Conservation (phyloP, 768 basidiomycete genomes). For the Leccinum variicolor region DNA sequence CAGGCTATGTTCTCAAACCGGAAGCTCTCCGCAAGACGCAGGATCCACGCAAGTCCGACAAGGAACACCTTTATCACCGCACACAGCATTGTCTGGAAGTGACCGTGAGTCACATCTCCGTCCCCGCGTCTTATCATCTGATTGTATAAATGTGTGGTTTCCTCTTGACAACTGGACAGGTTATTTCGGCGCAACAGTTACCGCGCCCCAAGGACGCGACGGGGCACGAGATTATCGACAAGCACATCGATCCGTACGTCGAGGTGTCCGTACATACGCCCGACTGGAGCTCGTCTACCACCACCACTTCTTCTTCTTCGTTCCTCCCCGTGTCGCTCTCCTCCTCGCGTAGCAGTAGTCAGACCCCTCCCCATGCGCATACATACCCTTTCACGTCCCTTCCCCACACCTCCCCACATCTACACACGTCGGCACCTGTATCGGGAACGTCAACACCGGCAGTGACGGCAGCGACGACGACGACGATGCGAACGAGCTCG, state of each 20-base stretch:
- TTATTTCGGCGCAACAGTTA: conserved; percentile 90
- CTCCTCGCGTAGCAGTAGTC: background rate
- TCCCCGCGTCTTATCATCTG: background rate
- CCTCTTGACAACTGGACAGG: conserved; percentile 27
- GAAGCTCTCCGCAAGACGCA: conserved; percentile 62
- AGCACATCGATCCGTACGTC: conserved; percentile 70
- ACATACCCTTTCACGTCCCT: background rate
- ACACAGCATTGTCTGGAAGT: conserved; percentile 64
- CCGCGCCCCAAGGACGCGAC: conserved; percentile 65
- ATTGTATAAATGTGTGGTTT: background rate
- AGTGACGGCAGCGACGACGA: conserved; percentile 38
- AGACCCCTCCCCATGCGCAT: background rate
- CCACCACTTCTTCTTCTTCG: background rate
- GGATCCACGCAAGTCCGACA: conserved; percentile 48
- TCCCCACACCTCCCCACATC: background rate
- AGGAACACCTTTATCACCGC: conserved; percentile 50
- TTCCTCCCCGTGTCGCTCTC: background rate
- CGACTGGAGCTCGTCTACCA: conserved; percentile 50
- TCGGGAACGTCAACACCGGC: background rate
- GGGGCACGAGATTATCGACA: conserved; percentile 60
- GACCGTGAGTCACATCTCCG: conserved; percentile 39
- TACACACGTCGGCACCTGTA: background rate
- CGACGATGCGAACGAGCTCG: conserved; percentile 51
- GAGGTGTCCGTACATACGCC: conserved; percentile 77
- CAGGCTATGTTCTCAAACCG: conserved; percentile 91